Base-by-base conservation (phyloP, 2,329 filamentous ascomycete genomes). In the Penicillium griseofulvum region DNA sequence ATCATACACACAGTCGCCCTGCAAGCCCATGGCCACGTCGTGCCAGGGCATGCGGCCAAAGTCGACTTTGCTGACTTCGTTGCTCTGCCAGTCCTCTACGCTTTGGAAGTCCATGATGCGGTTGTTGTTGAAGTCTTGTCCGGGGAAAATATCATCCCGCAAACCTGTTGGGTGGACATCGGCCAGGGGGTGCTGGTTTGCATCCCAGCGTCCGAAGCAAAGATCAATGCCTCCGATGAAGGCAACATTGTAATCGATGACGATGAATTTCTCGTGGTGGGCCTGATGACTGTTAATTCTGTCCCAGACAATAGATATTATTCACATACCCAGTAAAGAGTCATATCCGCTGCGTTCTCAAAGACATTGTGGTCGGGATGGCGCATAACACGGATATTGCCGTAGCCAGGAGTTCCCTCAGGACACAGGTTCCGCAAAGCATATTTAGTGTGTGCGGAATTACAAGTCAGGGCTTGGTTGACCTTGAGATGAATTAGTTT, bases 31-130 rank as follows among this genome's bases (percentile, higher is more conserved):
- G 10, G 90, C 83, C 3, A 97, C 91, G 71, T 99, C 94, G 69
- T 97, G 92, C 94, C 94, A 99, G 0, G 93, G 93, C 94, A 99
- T 97, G 29, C 94, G 87, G 8, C 92, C 92, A 65, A 87, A 95
- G 46, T 96, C 90, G 3, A 88, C 86, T 75, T 97, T 97, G 72
- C 87, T 91, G 16, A 97, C 79, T 71, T 96, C 91, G 63, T 99
- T 97, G 47, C 88, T 84, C 73, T 94, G 91, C 93, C 93, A 97
- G 68, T 97, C 88, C 29, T 89, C 74, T 1, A 97, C 94, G 31
- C 87, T 88, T 65, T 97, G 83, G 71, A 97, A 99, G 68, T 99
- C 94, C 87, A 96, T 89, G 64, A 97, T 87, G 36, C 93, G 86
- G 71, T 96, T 97, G 74, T 97, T 97, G 74, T 97, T 97, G 79